A percentile compares a stretch with the other conserved stretches of the same genome.
These are phyloP conservation scores for Vanderwaltozyma verrucispora DNA, from an alignment of 805 yeast species.

Conservation along the genomic window DNA sequence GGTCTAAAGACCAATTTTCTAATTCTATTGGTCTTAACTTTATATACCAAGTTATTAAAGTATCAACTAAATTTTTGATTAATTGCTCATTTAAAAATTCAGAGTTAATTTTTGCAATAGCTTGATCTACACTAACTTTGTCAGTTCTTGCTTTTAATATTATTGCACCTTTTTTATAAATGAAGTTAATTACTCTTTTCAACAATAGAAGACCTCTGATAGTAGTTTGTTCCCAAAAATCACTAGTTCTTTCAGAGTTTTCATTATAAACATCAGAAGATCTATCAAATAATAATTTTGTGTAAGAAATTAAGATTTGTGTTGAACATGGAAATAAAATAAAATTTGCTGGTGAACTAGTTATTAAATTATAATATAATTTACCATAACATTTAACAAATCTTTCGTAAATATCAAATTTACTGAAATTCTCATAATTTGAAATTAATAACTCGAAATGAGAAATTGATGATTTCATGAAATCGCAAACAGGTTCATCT, in stretches of 20 bases:
- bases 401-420: slow-evolving; percentile 43
- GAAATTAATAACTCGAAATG: slow-evolving; percentile 51
- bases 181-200: slow-evolving; percentile 51
- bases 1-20: slow-evolving; percentile 74
- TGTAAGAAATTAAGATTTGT: slow-evolving; percentile 49
- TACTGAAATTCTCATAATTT: slow-evolving; percentile 40
- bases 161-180: slow-evolving; percentile 57
- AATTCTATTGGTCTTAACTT: slow-evolving; percentile 65
- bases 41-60: slow-evolving; percentile 64
- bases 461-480: slow-evolving; percentile 43
- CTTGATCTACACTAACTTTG: slow-evolving; percentile 48
- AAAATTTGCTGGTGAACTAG: slow-evolving; percentile 58
- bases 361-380: slow-evolving; percentile 50
- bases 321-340: slow-evolving; percentile 54
- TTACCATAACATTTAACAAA: slow-evolving; percentile 69
- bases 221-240: slow-evolving; percentile 66
- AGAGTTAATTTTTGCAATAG: slow-evolving; percentile 41
- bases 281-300: slow-evolving; percentile 50
- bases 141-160: slow-evolving; percentile 55
- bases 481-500: slow-evolving; percentile 43
- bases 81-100: slow-evolving; percentile 51
- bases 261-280: slow-evolving; percentile 56
- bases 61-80: slow-evolving; percentile 48
- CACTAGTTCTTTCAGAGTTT: slow-evolving; percentile 39
- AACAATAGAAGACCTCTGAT: slow-evolving; percentile 56